phyloP scores from a whole-genome alignment of 176 grass and related monocot genomes.

The Tuctoria greenei region DNA sequence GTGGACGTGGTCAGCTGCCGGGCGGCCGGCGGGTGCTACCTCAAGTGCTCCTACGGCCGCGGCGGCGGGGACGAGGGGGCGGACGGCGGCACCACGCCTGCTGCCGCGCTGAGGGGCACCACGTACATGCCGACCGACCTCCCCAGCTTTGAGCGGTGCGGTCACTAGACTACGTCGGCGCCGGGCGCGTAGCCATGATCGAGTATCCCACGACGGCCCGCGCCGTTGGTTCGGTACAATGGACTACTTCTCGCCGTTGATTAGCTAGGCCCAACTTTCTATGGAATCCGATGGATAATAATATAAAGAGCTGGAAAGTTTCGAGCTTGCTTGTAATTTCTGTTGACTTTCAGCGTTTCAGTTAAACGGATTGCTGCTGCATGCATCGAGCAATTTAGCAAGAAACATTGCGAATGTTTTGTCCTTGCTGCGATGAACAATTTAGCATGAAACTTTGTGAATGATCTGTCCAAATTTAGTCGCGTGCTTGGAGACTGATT shows the following conservation, averaged over 20 bases:
- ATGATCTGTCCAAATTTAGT: no score
- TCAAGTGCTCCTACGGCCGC: no score
- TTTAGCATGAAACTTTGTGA: no score
- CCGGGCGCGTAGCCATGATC: neutral
- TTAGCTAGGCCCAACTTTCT: neutral
- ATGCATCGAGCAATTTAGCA: no score
- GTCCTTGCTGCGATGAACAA: no score
- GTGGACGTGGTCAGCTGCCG: slow-evolving; percentile 32
- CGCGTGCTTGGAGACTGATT: no score
- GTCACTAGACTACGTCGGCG: neutral
- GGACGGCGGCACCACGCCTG: neutral
- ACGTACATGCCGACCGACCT: neutral
- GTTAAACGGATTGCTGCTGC: neutral
- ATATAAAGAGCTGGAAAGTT: neutral
- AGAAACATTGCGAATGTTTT: no score
- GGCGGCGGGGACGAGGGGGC: no score
- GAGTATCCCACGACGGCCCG: neutral
- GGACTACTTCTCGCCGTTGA: no score
- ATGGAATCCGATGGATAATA: neutral
- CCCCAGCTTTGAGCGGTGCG: slow-evolving; percentile 38
- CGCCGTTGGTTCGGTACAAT: neutral
- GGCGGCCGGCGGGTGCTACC: slow-evolving; percentile 31
- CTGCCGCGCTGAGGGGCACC: neutral
- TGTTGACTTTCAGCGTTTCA: neutral
- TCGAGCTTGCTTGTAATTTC: neutral